Evolutionary conservation across 2,329 filamentous ascomycete species (phyloP), one percentile per base, ranked within the genome.

Genomic region (Epichloe gansuensis): DNA sequence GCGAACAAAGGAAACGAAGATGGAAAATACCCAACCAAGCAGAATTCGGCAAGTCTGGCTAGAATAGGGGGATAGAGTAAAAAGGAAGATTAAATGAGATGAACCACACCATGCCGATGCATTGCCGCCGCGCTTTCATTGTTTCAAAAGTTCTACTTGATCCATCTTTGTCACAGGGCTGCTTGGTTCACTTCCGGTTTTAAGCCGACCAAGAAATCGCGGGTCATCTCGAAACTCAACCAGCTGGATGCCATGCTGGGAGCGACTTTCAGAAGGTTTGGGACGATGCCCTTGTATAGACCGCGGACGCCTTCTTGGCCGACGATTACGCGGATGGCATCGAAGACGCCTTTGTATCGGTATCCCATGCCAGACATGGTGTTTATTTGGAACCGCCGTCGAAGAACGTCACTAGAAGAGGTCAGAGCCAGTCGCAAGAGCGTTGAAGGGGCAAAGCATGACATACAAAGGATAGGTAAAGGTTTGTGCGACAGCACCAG

Each of bases 361-460:
- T 96, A 97, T 49, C 93, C 93, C 83, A 98, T 91, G 49, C 93
- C 93, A 47, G 87, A 89, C 93, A 98, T 98, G 51, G 93, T 96
- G 70, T 98, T 98, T 72, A 98, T 93, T 66, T 98, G 93, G 67
- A 98, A 98, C 49, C 93, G 81, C 54, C 93, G 83, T 35, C 93
- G 87, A 51, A 98, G 76, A 2, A 98, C 91, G 65, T 95, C 90
- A 65, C 88, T 93, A 8, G 12, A 47, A 5, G 17, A 17, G 9
- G 13, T 49, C 34, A 64, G 54, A 64, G 61, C 56, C n/a, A 34
- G 4, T 13, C 5, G 15, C 9, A n/a, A 36, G 9, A 21, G 36
- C 23, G n/a, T 34, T 35, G 9, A 21, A 31, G 4, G 12, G 41
- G 6, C n/a, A 23, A 27, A 21, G 13, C 17, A 49, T 9, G 23